A percentile compares a stretch with the other conserved stretches of the same genome.
phyloP scores from a whole-genome alignment of 805 yeast genomes.

The Yamadazyma laniorum region DNA sequence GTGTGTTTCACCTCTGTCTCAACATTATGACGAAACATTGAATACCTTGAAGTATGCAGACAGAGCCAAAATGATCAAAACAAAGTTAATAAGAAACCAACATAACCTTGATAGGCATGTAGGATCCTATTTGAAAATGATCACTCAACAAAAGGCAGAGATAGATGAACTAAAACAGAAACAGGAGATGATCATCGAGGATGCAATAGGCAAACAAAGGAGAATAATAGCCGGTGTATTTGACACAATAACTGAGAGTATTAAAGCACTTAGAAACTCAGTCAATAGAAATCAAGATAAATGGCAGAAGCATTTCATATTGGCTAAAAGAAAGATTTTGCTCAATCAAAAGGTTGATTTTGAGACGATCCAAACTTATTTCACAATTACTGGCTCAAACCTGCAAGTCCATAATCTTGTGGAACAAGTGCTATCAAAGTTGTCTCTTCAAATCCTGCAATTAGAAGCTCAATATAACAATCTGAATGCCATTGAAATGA shows the following conservation, averaged over 20 bases:
- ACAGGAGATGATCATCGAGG: conserved; percentile 44
- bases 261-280: conserved; percentile 41
- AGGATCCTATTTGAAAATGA: conserved; percentile 79
- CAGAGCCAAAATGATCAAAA: conserved; percentile 86
- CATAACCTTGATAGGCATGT: conserved; percentile 79
- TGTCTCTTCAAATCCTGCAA: conserved; percentile 46
- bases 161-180: conserved; percentile 64
- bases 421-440: conserved; percentile 33
- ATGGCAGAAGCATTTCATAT: conserved; percentile 39
- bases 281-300: conserved; percentile 46
- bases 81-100: conserved; percentile 70
- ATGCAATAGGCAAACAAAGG: conserved; percentile 33
- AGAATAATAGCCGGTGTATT: conserved; percentile 38
- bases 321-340: conserved; percentile 48
- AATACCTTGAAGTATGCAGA: conserved; percentile 90
- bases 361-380: conserved; percentile 8
- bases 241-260: conserved; percentile 38
- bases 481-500: conserved; percentile 52
- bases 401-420: conserved; percentile 20
- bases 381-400: not conserved
- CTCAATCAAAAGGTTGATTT: conserved; percentile 44
- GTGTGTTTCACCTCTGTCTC: conserved; percentile 82
- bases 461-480: conserved; percentile 50
- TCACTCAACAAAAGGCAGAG: conserved; percentile 73
- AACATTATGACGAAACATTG: conserved; percentile 88